Evolutionary conservation across 2,329 filamentous ascomycete species (phyloP), one percentile per base, ranked within the genome.

Genomic region (Aspergillus flavus): DNA sequence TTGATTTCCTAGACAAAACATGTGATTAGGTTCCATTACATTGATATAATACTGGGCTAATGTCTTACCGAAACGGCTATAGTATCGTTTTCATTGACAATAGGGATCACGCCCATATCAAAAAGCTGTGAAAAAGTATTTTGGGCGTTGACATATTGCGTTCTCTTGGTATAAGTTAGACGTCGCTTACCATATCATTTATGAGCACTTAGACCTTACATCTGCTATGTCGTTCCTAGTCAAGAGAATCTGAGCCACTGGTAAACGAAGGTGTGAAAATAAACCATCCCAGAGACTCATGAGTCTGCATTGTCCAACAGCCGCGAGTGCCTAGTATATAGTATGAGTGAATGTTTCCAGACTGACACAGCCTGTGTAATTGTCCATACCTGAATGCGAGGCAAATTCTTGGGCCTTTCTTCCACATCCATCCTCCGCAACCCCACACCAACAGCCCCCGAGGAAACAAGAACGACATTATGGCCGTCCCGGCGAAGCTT

Each of bases 61-160:
- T 21, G 53, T 64, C 79, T 34, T 79, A 84, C 82, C 52, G 94
- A 92, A 68, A 99, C 95, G 28, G 94, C 93, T 60, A 99, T 82
- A 3, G 95, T 99, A 78, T 99, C 95, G 78, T 99, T 99, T 80
- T 99, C 95, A 73, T 99, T 99, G 67, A 99, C 95, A 72, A 99
- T 97, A 11, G 95, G 95, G 66, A 99, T 96, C 30, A 98, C 94
- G 2, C 94, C 94, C 90, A 97, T 95, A 72, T 94, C 89, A 21
- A 99, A 82, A 54, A 98, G 85, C 78, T 97, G 93, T 58, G 88
- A 86, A 76, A 99, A 92, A 0, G 95, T 98, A 75, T 97, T 97
- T 79, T 97, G 93, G 0, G 95, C 95, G 81, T 99, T 99, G 67
- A 94, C 86, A 76, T 98, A 99, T 83, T 96, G 91, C 32, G 93